A percentile compares a stretch with the other conserved stretches of the same genome.
These are phyloP conservation scores for Tricholoma matsutake DNA, from an alignment of 768 basidiomycete genomes.

Conservation along the genomic window DNA sequence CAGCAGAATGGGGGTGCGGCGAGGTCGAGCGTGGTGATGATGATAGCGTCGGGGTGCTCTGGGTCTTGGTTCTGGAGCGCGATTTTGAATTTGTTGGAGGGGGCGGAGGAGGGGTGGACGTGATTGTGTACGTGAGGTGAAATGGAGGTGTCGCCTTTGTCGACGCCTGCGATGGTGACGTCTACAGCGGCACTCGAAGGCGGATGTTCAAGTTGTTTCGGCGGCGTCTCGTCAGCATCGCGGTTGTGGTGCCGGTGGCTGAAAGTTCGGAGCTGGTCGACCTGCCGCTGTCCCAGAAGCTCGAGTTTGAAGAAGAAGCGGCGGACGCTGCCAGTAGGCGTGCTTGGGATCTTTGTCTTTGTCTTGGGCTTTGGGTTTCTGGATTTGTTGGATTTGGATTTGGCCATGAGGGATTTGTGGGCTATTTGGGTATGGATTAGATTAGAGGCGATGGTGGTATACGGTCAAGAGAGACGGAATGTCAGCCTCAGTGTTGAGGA, in stretches of 20 bases:
- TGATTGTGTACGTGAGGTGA: background rate
- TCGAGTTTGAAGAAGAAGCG: constrained; percentile 42
- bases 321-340: constrained; percentile 25
- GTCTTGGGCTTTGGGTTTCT: background rate
- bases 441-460: background rate
- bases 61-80: constrained; percentile 59
- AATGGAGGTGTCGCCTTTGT: constrained; percentile 4
- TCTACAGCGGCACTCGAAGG: background rate
- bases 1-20: constrained; percentile 63
- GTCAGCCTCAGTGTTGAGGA: background rate
- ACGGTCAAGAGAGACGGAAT: background rate
- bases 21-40: constrained; percentile 62
- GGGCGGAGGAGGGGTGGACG: background rate
- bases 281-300: constrained; percentile 18
- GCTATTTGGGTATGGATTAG: background rate
- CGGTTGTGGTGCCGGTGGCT: constrained; percentile 10
- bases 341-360: background rate
- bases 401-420: background rate
- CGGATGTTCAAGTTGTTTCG: background rate
- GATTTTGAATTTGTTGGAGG: constrained; percentile 32
- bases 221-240: constrained; percentile 13
- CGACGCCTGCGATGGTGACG: background rate
- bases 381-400: constrained; percentile 3
- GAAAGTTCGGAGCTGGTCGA: constrained; percentile 10
- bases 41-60: constrained; percentile 48